Percentiles rank a stretch among this genome's conserved stretches.
These are phyloP conservation scores for Bisporella sp. DNA, from an alignment of 2,329 filamentous ascomycete genomes.

Conservation along the genomic window DNA sequence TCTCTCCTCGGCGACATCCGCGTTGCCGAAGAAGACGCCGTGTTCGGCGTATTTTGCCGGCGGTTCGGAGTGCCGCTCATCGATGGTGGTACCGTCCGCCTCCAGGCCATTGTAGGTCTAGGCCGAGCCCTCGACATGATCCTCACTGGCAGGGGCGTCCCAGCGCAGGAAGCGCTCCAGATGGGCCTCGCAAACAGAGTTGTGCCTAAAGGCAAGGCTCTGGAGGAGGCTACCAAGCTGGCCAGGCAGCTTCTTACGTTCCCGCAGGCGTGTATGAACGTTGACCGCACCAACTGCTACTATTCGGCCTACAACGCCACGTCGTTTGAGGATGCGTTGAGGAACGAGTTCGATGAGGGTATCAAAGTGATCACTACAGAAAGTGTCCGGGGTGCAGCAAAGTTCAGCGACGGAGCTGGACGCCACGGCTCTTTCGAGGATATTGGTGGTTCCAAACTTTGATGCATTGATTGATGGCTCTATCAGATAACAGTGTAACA, in stretches of 20 bases:
- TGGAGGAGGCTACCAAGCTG: constrained; percentile 35
- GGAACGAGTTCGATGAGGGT: constrained; percentile 39
- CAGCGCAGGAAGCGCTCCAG: constrained; percentile 39
- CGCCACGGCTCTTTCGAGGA: constrained; percentile 26
- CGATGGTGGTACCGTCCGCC: background rate
- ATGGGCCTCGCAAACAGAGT: constrained; percentile 48
- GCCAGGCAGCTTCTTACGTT: constrained; percentile 29
- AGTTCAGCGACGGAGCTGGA: constrained; percentile 33
- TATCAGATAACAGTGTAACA: no score
- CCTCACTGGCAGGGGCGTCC: constrained; percentile 43
- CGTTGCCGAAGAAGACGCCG: constrained; percentile 43
- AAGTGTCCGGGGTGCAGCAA: constrained; percentile 33
- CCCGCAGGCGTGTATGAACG: constrained; percentile 45
- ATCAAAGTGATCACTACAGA: constrained; percentile 35
- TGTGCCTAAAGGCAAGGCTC: constrained; percentile 40
- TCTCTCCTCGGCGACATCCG: constrained; percentile 46
- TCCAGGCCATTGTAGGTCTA: constrained; percentile 1
- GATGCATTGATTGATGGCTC: no score
- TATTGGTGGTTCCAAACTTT: no score
- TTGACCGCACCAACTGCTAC: constrained; percentile 41
- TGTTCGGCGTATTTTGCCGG: constrained; percentile 50
- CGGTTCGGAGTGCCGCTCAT: constrained; percentile 45
- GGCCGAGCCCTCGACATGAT: constrained; percentile 37
- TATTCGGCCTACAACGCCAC: constrained; percentile 41
- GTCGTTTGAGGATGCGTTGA: constrained; percentile 43